phyloP scores from a whole-genome alignment of 805 yeast species.

The Saturnispora kantuleensis region DNA sequence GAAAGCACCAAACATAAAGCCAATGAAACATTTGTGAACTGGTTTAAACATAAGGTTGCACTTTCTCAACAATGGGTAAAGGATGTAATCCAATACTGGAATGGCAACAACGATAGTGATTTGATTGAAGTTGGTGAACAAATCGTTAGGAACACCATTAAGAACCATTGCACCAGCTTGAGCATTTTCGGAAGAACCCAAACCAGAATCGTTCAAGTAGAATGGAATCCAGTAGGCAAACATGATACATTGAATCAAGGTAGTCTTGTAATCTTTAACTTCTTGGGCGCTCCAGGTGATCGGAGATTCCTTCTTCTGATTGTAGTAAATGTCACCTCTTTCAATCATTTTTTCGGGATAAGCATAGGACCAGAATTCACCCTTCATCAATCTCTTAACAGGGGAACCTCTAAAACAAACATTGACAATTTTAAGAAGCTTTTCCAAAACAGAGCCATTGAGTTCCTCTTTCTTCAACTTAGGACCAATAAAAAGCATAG shows the following conservation, averaged over 20 bases:
- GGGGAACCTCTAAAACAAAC: conserved; percentile 36
- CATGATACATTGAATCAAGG: conserved; percentile 36
- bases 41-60: conserved; percentile 34
- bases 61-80: conserved; percentile 40
- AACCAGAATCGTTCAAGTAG: conserved; percentile 37
- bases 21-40: conserved; percentile 35
- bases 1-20: conserved; percentile 37
- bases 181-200: conserved; percentile 38
- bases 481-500: conserved; percentile 30
- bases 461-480: conserved; percentile 28
- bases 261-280: conserved; percentile 36
- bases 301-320: conserved; percentile 23
- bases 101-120: conserved; percentile 42
- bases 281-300: conserved; percentile 34
- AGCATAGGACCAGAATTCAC: conserved; percentile 43
- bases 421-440: conserved; percentile 32
- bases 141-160: conserved; percentile 47
- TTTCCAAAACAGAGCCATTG: conserved; percentile 39
- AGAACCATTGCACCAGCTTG: conserved; percentile 47
- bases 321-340: conserved; percentile 31
- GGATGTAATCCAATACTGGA: conserved; percentile 38
- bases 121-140: conserved; percentile 45
- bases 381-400: conserved; percentile 31
- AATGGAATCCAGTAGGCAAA: conserved; percentile 33
- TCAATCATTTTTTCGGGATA: conserved; percentile 34